Conservation (phyloP, 1,284 basidiomycete genomes). For the Hypsizygus ulmarius region DNA sequence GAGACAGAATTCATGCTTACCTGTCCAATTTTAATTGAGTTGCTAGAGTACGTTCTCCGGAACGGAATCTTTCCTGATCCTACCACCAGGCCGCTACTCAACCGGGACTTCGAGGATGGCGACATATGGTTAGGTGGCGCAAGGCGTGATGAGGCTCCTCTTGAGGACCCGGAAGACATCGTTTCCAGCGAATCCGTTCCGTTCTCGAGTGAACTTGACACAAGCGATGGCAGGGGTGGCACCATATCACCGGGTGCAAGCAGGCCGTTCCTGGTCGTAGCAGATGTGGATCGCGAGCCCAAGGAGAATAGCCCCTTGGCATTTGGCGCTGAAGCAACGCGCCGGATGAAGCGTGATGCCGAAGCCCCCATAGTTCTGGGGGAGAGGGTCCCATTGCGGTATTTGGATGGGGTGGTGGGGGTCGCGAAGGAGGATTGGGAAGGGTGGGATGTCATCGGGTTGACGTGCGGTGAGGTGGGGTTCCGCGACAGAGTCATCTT, state of each 20-base stretch:
- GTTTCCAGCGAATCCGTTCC: constrained; percentile 71
- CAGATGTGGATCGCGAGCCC: constrained; percentile 45
- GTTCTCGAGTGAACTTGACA: constrained; percentile 50
- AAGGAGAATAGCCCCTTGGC: constrained; percentile 85
- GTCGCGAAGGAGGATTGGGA: constrained; percentile 35
- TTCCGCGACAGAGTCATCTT: constrained; percentile 32
- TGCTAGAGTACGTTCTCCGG: constrained; percentile 93
- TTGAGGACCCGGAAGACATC: constrained; percentile 67
- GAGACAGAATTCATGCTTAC: constrained; percentile 41
- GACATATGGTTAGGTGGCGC: constrained; percentile 23
- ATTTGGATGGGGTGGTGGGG: constrained; percentile 37
- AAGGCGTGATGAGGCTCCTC: constrained; percentile 41
- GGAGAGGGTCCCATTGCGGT: constrained; percentile 44
- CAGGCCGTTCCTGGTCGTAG: constrained; percentile 70
- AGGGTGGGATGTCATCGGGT: constrained; percentile 34
- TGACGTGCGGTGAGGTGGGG: constrained; percentile 29
- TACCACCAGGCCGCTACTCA: constrained; percentile 41
- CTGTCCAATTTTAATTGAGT: constrained; percentile 93
- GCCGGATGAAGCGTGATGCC: constrained; percentile 84
- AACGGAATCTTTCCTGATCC: constrained; percentile 72
- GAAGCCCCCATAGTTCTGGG: constrained; percentile 65
- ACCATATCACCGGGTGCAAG: constrained; percentile 63
- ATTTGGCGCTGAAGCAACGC: constrained; percentile 96
- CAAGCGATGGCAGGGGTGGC: constrained; percentile 47
- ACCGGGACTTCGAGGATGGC: constrained; percentile 40